These are phyloP conservation scores for Artemisia argyi DNA, from an alignment of 129 eudicot species.

Conservation along the genomic window DNA sequence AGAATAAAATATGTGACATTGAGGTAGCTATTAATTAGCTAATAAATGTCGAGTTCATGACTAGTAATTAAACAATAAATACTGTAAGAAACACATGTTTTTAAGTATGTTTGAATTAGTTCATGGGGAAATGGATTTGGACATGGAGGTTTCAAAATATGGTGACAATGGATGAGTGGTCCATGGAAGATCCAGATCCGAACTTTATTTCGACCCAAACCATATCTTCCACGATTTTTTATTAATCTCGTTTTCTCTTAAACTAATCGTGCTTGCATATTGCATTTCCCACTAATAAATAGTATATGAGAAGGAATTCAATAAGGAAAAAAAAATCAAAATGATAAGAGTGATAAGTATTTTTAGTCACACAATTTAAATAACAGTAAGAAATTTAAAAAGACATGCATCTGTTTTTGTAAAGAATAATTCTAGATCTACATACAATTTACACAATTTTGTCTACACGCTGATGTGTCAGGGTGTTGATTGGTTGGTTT, in stretches of 20 bases:
- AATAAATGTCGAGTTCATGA: background rate
- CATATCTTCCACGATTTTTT: conserved; percentile 21
- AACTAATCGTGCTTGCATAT: background rate
- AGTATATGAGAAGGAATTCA: background rate
- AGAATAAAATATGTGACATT: too few species aligned
- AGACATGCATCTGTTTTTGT: too few species aligned
- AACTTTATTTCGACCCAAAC: conserved; percentile 31
- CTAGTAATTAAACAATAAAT: background rate
- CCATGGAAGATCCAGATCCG: conserved; percentile 42
- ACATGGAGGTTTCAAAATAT: conserved; percentile 25
- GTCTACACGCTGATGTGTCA: too few species aligned
- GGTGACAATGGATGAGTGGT: conserved; percentile 30
- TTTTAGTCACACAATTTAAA: too few species aligned
- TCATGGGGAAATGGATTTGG: conserved; percentile 23
- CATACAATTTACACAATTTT: too few species aligned
- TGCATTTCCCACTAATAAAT: background rate
- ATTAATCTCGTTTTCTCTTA: too few species aligned
- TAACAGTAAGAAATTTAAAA: too few species aligned
- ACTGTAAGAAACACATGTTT: conserved; percentile 8
- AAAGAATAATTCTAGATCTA: too few species aligned
- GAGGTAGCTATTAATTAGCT: too few species aligned
- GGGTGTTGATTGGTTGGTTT: too few species aligned
- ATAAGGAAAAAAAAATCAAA: too few species aligned
- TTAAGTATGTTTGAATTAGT: conserved; percentile 8
- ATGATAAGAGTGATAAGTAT: too few species aligned